Percentiles rank a stretch among this genome's conserved stretches.
These are phyloP conservation scores for Xylaria intraflava DNA, from an alignment of 495 filamentous ascomycete species.

Conservation along the genomic window DNA sequence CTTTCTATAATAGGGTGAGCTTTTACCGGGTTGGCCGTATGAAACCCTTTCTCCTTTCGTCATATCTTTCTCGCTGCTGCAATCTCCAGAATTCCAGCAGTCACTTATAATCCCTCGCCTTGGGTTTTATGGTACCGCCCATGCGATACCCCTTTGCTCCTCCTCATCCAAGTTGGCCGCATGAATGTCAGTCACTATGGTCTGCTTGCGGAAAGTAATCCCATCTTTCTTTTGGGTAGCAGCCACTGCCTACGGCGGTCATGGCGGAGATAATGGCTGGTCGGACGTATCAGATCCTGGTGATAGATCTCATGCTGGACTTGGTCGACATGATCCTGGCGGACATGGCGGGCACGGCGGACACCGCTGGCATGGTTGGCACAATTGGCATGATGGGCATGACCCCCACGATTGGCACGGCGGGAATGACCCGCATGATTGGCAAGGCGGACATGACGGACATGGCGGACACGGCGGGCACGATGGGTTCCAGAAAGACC, in stretches of 20 bases:
- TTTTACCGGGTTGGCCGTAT: too few species aligned
- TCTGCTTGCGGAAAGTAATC: not conserved
- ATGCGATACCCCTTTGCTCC: too few species aligned
- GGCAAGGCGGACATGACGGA: not conserved
- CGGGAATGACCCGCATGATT: not conserved
- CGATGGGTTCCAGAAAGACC: not conserved
- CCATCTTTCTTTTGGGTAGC: not conserved
- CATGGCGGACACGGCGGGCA: not conserved
- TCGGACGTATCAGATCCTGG: not conserved
- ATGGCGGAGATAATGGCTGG: not conserved
- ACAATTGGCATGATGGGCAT: not conserved
- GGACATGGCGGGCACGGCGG: not conserved
- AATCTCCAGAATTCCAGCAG: too few species aligned
- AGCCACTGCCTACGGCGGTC: not conserved
- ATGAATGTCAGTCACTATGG: not conserved
- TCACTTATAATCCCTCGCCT: too few species aligned
- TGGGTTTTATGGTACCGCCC: too few species aligned
- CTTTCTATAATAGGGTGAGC: too few species aligned
- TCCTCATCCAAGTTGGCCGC: too few species aligned
- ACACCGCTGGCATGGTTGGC: not conserved
- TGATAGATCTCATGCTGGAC: not conserved
- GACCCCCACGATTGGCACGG: not conserved
- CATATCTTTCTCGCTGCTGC: too few species aligned
- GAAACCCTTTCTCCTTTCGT: too few species aligned
- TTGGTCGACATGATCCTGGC: not conserved